These are phyloP conservation scores for Colletotrichum sp. DNA, from an alignment of 2,329 filamentous ascomycete species.

Conservation along the genomic window DNA sequence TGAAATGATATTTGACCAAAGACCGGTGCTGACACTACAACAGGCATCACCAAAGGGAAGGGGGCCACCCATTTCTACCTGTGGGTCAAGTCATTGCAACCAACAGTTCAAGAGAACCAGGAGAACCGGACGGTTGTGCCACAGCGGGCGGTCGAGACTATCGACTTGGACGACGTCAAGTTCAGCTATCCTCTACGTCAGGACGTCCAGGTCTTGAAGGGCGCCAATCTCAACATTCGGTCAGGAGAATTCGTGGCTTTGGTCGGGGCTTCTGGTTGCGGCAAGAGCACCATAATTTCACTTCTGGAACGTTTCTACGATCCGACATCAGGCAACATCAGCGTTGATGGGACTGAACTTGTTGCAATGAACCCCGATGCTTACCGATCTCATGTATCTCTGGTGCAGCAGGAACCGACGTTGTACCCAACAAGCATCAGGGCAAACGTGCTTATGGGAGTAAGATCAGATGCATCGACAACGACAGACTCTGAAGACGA, in stretches of 20 bases:
- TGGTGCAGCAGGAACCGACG: slow-evolving; percentile 12
- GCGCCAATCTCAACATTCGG: slow-evolving; percentile 8
- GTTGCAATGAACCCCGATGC: slow-evolving; percentile 18
- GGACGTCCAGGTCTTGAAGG: not conserved
- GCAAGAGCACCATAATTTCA: slow-evolving; percentile 65
- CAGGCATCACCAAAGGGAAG: not conserved
- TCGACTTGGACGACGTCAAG: not conserved
- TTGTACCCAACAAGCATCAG: slow-evolving; percentile 50
- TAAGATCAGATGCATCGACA: slow-evolving; percentile 12
- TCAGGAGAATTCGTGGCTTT: slow-evolving; percentile 56
- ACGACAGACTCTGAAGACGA: slow-evolving; percentile 27
- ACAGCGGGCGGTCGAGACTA: not conserved
- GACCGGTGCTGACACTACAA: not conserved
- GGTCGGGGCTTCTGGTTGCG: slow-evolving; percentile 60
- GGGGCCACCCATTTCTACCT: not conserved
- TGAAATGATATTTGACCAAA: not conserved
- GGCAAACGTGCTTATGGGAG: slow-evolving; percentile 60
- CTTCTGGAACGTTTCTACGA: slow-evolving; percentile 50
- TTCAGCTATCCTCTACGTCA: not conserved
- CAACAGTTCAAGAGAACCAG: not conserved
- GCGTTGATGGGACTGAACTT: slow-evolving; percentile 25
- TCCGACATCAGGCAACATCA: not conserved
- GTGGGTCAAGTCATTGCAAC: not conserved
- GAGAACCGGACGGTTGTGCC: not conserved
- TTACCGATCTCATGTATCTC: not conserved